Percentiles rank a stretch among this genome's conserved stretches.
Evolutionary conservation across 139 green algal genomes (phyloP).

Genomic region (Haematococcus lacustris): DNA sequence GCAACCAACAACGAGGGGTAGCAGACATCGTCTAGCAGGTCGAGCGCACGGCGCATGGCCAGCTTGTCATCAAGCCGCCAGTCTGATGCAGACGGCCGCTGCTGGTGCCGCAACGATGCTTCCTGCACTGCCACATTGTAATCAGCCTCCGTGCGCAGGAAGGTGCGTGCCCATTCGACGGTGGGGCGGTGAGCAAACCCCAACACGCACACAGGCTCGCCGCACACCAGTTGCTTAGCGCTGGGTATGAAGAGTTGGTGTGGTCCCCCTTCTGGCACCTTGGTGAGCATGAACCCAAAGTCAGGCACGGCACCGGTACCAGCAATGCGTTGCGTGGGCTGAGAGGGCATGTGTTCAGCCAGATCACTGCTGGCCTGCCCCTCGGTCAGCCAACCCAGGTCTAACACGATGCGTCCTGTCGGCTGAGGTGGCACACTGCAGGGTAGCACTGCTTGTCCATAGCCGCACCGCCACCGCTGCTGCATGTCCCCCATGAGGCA

Average conservation of each 20-base stretch:
- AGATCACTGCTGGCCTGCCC: neutral
- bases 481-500: slow-evolving; percentile 8
- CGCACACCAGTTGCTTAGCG: slow-evolving; percentile 5
- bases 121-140: slow-evolving; percentile 1
- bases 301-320: slow-evolving; percentile 4
- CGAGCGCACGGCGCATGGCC: slow-evolving; percentile 2
- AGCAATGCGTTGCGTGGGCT: slow-evolving; percentile 9
- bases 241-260: slow-evolving; percentile 12
- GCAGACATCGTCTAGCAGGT: slow-evolving; percentile 11
- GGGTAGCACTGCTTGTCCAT: slow-evolving; percentile 5
- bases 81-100: neutral
- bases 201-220: slow-evolving; percentile 7
- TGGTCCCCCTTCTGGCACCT: neutral
- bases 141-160: slow-evolving; percentile 14
- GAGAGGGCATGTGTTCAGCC: slow-evolving; percentile 9
- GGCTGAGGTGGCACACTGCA: neutral
- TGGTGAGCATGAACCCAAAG: slow-evolving; percentile 13
- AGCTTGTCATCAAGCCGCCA: slow-evolving; percentile 1
- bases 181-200: slow-evolving; percentile 10
- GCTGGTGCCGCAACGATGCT: neutral
- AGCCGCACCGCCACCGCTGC: slow-evolving; percentile 11
- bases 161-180: slow-evolving; percentile 7
- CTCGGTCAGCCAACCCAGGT: slow-evolving; percentile 4
- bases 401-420: neutral
- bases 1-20: slow-evolving; percentile 10